Conservation (phyloP, 2,329 filamentous ascomycete species). For the Cercospora citrullina region DNA sequence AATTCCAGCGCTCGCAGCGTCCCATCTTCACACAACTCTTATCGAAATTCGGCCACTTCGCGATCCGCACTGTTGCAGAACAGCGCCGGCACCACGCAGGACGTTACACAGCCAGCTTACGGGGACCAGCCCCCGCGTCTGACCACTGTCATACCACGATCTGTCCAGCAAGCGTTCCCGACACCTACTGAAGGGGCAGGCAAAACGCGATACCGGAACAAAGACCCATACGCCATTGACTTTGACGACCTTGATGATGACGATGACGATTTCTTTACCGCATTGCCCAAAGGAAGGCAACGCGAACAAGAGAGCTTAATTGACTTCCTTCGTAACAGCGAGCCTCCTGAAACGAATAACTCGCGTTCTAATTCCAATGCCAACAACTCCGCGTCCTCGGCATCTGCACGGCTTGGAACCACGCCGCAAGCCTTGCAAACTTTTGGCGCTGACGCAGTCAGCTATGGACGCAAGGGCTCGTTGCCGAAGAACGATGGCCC, state of each 20-base stretch:
- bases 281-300: constrained; percentile 43
- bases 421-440: constrained; percentile 17
- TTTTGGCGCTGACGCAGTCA: constrained; percentile 24
- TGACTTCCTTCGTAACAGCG: constrained; percentile 70
- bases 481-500: constrained; percentile 15
- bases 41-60: constrained; percentile 45
- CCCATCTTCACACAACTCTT: constrained; percentile 22
- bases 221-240: constrained; percentile 93
- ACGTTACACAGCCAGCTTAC: constrained; percentile 18
- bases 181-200: constrained; percentile 41
- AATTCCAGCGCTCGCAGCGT: constrained; percentile 22
- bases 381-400: not conserved
- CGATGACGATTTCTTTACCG: constrained; percentile 47
- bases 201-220: constrained; percentile 70
- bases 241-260: constrained; percentile 53
- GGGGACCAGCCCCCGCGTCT: constrained; percentile 21
- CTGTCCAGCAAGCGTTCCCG: constrained; percentile 3
- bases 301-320: constrained; percentile 64
- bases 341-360: constrained; percentile 54
- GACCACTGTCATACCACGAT: constrained; percentile 14
- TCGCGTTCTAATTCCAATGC: constrained; percentile 10
- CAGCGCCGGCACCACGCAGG: constrained; percentile 21
- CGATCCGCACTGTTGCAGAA: constrained; percentile 32
- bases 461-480: constrained; percentile 21
- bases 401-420: constrained; percentile 7